phyloP scores from a whole-genome alignment of 257 asterid species.

The Lycium ferocissimum region DNA sequence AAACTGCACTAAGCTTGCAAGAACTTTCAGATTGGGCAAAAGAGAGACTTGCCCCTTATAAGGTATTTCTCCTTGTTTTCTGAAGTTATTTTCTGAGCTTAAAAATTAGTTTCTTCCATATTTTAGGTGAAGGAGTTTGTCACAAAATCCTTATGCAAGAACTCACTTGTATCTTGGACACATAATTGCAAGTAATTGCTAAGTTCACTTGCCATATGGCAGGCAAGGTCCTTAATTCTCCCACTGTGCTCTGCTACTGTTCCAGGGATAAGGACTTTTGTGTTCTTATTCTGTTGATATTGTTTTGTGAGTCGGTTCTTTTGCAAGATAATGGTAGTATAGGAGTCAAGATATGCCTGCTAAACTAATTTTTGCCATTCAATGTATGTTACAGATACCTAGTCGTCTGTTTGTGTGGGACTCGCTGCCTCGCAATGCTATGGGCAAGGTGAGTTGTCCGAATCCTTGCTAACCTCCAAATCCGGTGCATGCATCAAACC shows the following conservation, averaged over 20 bases:
- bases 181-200: background rate
- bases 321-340: background rate
- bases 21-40: conserved; percentile 85
- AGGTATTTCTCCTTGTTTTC: conserved; percentile 52
- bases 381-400: conserved; percentile 60
- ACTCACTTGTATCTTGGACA: background rate
- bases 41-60: conserved; percentile 94
- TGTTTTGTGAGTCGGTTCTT: background rate
- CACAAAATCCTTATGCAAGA: background rate
- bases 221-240: background rate
- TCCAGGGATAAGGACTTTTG: background rate
- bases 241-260: background rate
- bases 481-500: background rate
- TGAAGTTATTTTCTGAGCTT: background rate
- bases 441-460: conserved; percentile 77
- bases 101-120: background rate
- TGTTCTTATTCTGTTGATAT: background rate
- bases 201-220: background rate
- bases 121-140: background rate
- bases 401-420: conserved; percentile 77
- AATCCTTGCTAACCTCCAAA: background rate
- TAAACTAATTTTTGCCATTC: background rate
- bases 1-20: conserved; percentile 72
- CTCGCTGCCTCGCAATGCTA: conserved; percentile 89
- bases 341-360: background rate